Base-by-base conservation (phyloP, 2,329 filamentous ascomycete species). In the Colletotrichum theobromicola region DNA sequence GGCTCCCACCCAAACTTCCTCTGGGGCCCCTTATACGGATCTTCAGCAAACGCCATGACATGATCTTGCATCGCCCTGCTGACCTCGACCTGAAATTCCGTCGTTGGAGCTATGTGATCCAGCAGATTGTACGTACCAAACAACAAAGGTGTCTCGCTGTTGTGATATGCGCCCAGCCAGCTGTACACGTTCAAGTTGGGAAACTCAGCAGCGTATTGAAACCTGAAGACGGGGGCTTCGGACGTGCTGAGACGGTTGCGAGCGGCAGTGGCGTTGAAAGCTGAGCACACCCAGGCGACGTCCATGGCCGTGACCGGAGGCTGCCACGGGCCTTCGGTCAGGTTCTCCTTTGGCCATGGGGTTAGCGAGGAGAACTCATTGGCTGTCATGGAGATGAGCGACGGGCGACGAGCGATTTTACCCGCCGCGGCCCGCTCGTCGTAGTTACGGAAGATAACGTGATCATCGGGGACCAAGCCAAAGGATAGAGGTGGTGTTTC, bases 111-210 rank as follows among this genome's bases (percentile, higher is more conserved):
- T 2, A 80, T 74, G 61, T 76, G 70, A 32, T 78, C 77, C 58
- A 79, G 66, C 18, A 79, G 72, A 4, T 68, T 64, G 69, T 85
- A 83, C 2, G 85, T 85, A 3, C 84, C 85, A 76, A 86, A 84
- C 30, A 83, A 74, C 76, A 86, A 73, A 15, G 83, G 81, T 26
- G 84, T 77, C 63, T 87, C 84, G 8, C 79, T 78, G 53, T 79
- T 80, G 72, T 87, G 86, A 66, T 84, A 87, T 2, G 85, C 85
- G 7, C 85, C 85, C 58, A 87, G 79, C 84, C 85, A 87, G 3
- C 79, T 72, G 30, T 79, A 78, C 0, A 82, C 82, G 16, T 81
- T 81, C 64, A 86, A 81, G 72, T 87, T 87, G 24, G 83, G 78
- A 76, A 85, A 87, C 67, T 84, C 83, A 63, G 84, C 85, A 4